Conservation (phyloP, 1,284 basidiomycete species). For the Inonotus hispidus region DNA sequence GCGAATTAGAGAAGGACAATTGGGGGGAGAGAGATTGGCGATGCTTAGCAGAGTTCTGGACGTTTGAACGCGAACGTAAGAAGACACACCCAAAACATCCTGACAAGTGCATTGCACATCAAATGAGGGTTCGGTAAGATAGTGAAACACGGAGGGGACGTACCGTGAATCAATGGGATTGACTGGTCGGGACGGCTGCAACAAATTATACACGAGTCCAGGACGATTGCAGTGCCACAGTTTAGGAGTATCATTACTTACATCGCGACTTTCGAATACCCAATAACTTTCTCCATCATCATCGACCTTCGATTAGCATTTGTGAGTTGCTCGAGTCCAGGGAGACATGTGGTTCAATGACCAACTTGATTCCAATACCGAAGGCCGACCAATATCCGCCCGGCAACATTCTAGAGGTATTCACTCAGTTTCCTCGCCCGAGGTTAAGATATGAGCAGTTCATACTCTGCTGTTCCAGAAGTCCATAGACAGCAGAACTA, state of each 20-base stretch:
- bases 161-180: constrained; percentile 89
- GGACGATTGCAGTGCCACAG: neutral
- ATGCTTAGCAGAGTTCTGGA: neutral
- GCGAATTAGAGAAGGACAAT: neutral
- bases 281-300: constrained; percentile 94
- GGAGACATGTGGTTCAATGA: neutral
- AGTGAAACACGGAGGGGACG: constrained; percentile 26
- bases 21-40: neutral
- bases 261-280: constrained; percentile 94
- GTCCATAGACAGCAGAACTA: constrained; percentile 88
- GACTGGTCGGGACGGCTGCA: constrained; percentile 80
- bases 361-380: constrained; percentile 92
- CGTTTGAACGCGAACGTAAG: constrained; percentile 6
- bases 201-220: constrained; percentile 12
- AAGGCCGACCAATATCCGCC: constrained; percentile 84
- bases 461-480: constrained; percentile 91
- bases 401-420: constrained; percentile 76
- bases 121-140: neutral
- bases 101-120: constrained; percentile 27
- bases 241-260: constrained; percentile 38
- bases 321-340: constrained; percentile 12
- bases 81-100: constrained; percentile 83
- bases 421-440: constrained; percentile 1
- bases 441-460: neutral
- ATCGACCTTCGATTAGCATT: constrained; percentile 55